Evolutionary conservation across 192 early-diverging fungal species (phyloP), one percentile per base, ranked within the genome.

Genomic region (Backusella tarrabulga): DNA sequence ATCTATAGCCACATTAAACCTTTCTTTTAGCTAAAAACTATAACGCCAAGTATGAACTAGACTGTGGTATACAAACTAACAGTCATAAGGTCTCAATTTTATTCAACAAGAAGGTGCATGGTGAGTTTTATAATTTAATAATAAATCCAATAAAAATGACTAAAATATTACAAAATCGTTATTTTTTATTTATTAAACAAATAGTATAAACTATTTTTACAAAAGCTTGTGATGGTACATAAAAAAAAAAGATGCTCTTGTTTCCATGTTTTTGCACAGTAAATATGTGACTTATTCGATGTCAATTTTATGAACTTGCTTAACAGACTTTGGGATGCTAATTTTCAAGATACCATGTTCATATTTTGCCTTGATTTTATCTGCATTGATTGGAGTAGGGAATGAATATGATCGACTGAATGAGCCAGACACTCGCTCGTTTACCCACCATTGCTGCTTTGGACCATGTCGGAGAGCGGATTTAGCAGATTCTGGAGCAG

Each of bases 341-440:
- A 81, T 69, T 9, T 60, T 76, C 12, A 77, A 50, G 9, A 72
- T 35, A 69, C 79, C 75, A 69, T 79, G 74, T 42, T 79, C 60
- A 54, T 75, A 79, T 17, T 38, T 40, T 5, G 78, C 78, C 36
- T 79, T 79, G 34, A 79, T 79, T 4, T 68, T 42, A 66, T 79
- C 74, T 21, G 46, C 34, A 44, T 79, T 67, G 15, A 79, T 44
- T 1, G 68, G 40, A 0, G 67, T 40, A 29, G 78, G 78, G 73
- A 79, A 79, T 12, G 73, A 35, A 35, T 75, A 79, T 1, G 74
- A 34, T 67, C 78, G 69, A 4, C 67, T 67, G 74, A 79, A 79
- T n/a, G 73, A 63, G 4, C 78, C 73, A 15, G 74, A 69, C 0
- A 79, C 50, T 12, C 78, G 73, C 52, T 79, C 74, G 17, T 71